Conservation (phyloP, 2,329 filamentous ascomycete species). For the Stagonosporopsis cucurbitacearum region DNA sequence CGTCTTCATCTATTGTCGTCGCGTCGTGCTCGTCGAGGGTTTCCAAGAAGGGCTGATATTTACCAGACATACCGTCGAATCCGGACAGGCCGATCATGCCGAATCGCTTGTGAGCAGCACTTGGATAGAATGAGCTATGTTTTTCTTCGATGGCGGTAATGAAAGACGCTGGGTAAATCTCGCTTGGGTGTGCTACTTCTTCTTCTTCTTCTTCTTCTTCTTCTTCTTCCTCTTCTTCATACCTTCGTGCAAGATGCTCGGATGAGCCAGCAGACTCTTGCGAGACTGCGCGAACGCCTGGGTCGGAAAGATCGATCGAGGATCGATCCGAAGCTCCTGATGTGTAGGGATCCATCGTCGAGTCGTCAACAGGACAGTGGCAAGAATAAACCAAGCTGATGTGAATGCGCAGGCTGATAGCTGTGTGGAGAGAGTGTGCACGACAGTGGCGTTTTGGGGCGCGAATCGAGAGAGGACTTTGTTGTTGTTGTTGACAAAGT, state of each 20-base stretch:
- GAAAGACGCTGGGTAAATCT: background rate
- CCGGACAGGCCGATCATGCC: background rate
- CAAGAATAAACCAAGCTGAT: background rate
- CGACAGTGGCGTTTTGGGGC: background rate
- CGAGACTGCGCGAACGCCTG: background rate
- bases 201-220: too few species aligned
- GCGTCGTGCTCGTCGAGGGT: background rate
- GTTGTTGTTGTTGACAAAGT: background rate
- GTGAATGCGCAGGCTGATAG: background rate
- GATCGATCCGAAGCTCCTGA: background rate
- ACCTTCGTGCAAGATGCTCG: background rate
- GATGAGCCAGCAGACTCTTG: background rate
- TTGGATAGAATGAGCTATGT: background rate
- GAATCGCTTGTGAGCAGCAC: background rate
- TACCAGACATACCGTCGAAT: background rate
- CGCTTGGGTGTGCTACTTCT: background rate
- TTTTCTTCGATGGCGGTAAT: background rate
- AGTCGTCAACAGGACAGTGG: background rate
- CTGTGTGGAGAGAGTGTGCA: background rate
- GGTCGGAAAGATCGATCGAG: background rate
- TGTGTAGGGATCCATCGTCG: background rate
- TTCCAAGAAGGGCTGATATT: background rate
- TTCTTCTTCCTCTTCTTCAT: background rate
- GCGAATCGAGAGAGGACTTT: background rate
- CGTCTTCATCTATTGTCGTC: background rate